A percentile compares a stretch with the other conserved stretches of the same genome.
Conservation (phyloP, 2,329 filamentous ascomycete species). For the Fusarium pininemorale region DNA sequence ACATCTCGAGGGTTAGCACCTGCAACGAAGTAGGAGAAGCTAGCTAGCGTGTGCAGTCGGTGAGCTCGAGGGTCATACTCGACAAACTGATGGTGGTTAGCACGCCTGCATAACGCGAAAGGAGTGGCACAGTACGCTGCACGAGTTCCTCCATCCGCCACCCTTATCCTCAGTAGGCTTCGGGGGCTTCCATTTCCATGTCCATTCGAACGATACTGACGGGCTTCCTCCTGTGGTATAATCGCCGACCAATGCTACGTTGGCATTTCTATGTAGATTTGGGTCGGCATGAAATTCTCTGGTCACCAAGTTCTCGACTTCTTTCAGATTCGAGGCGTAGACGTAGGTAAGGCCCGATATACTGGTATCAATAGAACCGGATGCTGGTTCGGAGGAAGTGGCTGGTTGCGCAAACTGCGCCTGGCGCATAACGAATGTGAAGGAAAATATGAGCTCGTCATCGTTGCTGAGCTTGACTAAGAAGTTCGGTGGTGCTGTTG, state of each 20-base stretch:
- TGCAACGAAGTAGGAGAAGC: slow-evolving; percentile 95
- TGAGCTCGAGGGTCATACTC: slow-evolving; percentile 97
- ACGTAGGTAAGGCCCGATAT: slow-evolving; percentile 93
- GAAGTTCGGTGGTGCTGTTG: slow-evolving; percentile 71
- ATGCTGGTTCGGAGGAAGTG: slow-evolving; percentile 58
- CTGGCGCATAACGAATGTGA: slow-evolving; percentile 83
- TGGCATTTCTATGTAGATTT: slow-evolving; percentile 96
- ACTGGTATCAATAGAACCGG: slow-evolving; percentile 70
- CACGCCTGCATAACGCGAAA: background rate
- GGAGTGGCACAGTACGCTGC: slow-evolving; percentile 70
- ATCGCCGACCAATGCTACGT: slow-evolving; percentile 94
- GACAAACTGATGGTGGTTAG: slow-evolving; percentile 72
- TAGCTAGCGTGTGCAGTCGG: slow-evolving; percentile 85
- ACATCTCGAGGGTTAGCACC: slow-evolving; percentile 57
- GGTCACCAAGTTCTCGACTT: slow-evolving; percentile 93
- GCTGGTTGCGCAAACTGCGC: slow-evolving; percentile 51
- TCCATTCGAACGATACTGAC: slow-evolving; percentile 91
- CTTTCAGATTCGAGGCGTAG: slow-evolving; percentile 83
- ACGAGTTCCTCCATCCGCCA: slow-evolving; percentile 94
- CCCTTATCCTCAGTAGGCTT: slow-evolving; percentile 82
- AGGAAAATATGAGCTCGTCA: slow-evolving; percentile 92
- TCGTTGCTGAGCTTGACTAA: slow-evolving; percentile 88
- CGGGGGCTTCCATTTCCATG: slow-evolving; percentile 96
- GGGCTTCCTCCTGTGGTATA: slow-evolving; percentile 84
- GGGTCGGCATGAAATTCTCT: slow-evolving; percentile 97